Percentiles rank a stretch among this genome's conserved stretches.
Evolutionary conservation across 1,284 basidiomycete genomes (phyloP).

Genomic region (Pseudozyma pruni): DNA sequence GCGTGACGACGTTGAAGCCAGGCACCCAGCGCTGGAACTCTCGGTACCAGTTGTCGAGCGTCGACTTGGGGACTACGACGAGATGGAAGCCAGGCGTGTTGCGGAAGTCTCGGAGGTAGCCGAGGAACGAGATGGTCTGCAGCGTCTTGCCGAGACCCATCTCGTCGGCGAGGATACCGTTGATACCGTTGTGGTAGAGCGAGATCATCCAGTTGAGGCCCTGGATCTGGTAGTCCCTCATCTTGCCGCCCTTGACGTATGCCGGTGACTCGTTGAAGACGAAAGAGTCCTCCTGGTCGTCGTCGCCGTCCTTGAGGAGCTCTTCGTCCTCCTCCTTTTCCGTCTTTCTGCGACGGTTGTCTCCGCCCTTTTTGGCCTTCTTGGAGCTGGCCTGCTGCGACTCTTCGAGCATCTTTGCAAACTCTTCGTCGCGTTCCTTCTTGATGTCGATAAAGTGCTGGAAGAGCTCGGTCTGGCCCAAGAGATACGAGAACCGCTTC

Average conservation of each 20-base stretch:
- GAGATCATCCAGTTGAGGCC: slow-evolving; percentile 91
- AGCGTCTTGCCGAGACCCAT: slow-evolving; percentile 97
- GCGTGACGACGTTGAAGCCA: slow-evolving; percentile 78
- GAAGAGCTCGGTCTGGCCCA: slow-evolving; percentile 67
- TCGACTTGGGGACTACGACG: slow-evolving; percentile 96
- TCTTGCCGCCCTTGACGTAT: slow-evolving; percentile 75
- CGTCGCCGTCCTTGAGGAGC: slow-evolving; percentile 81
- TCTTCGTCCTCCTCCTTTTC: slow-evolving; percentile 85
- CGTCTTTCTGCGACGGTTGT: slow-evolving; percentile 84
- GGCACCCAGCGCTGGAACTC: slow-evolving; percentile 94
- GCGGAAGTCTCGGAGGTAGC: slow-evolving; percentile 89
- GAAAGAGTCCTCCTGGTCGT: slow-evolving; percentile 76
- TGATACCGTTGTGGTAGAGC: slow-evolving; percentile 63
- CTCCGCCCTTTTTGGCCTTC: slow-evolving; percentile 37
- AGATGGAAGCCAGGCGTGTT: slow-evolving; percentile 85
- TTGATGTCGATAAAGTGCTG: slow-evolving; percentile 68
- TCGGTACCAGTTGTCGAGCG: slow-evolving; percentile 94
- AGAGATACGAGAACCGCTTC: slow-evolving; percentile 65
- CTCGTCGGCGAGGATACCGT: slow-evolving; percentile 64
- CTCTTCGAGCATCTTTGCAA: slow-evolving; percentile 83
- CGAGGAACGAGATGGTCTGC: slow-evolving; percentile 96
- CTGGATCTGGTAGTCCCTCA: slow-evolving; percentile 95
- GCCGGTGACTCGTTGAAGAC: slow-evolving; percentile 62
- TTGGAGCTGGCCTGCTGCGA: slow-evolving; percentile 60
- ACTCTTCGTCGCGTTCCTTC: slow-evolving; percentile 88